Evolutionary conservation across 192 early-diverging fungal species (phyloP).

Genomic region (Phycomyces nitens): DNA sequence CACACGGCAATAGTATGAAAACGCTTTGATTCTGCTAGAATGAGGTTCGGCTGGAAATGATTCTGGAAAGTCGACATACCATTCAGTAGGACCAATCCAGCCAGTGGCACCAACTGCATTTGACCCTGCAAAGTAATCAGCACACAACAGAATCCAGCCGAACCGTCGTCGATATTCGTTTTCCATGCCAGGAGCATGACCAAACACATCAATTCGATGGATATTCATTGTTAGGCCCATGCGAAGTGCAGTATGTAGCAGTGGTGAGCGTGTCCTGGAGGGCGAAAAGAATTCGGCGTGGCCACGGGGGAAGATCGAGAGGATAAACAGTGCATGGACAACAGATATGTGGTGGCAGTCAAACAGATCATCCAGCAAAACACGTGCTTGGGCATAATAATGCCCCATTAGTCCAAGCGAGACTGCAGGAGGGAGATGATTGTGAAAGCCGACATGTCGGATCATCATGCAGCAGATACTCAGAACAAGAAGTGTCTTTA

Average conservation of each 20-base stretch:
- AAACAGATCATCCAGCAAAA: slow-evolving; percentile 29
- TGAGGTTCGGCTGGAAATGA: not conserved
- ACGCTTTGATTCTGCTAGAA: slow-evolving; percentile 4
- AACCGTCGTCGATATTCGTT: slow-evolving; percentile 24
- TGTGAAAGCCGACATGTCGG: slow-evolving; percentile 23
- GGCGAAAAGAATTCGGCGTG: slow-evolving; percentile 14
- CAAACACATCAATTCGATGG: slow-evolving; percentile 13
- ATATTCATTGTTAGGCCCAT: slow-evolving; percentile 19
- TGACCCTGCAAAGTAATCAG: slow-evolving; percentile 22
- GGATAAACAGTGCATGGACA: slow-evolving; percentile 25
- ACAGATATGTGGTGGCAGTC: slow-evolving; percentile 22
- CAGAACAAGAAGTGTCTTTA: slow-evolving; percentile 18
- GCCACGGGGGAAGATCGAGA: slow-evolving; percentile 22
- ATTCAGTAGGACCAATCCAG: slow-evolving; percentile 14
- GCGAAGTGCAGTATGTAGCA: slow-evolving; percentile 8
- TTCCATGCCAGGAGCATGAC: not conserved
- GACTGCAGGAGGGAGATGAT: not conserved
- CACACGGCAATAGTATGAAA: slow-evolving; percentile 24
- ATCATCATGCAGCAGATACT: slow-evolving; percentile 27
- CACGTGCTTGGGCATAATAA: slow-evolving; percentile 21
- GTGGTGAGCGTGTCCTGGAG: not conserved
- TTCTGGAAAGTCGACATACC: slow-evolving; percentile 27
- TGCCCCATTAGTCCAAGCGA: slow-evolving; percentile 7
- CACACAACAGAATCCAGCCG: slow-evolving; percentile 29
- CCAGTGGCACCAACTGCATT: slow-evolving; percentile 23